Evolutionary conservation across 805 yeast genomes (phyloP).

Genomic region (Scheffersomyces stipitis): DNA sequence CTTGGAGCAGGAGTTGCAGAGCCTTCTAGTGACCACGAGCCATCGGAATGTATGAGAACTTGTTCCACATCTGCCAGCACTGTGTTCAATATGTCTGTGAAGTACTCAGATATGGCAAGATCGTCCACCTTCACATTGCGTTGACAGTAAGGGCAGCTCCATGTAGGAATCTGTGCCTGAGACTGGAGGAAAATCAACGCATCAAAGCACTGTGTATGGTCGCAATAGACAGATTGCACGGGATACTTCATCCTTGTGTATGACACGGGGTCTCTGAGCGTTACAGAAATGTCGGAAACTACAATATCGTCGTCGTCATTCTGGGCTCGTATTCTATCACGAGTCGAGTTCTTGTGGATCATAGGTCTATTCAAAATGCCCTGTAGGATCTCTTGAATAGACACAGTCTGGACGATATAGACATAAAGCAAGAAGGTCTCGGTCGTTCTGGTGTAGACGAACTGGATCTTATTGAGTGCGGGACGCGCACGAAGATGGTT

Average conservation of each 20-base stretch:
- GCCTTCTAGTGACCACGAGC: conserved; percentile 57
- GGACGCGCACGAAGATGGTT: conserved; percentile 31
- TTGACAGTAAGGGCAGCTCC: conserved; percentile 88
- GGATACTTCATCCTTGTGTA: conserved; percentile 71
- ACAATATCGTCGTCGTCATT: conserved; percentile 65
- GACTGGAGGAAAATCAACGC: conserved; percentile 68
- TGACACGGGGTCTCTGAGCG: conserved; percentile 79
- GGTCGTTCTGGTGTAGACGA: conserved; percentile 59
- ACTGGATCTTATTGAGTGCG: conserved; percentile 45
- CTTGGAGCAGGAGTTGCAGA: too few relatives aligned
- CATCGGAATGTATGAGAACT: conserved; percentile 69
- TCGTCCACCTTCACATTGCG: conserved; percentile 50
- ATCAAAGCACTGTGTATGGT: conserved; percentile 88
- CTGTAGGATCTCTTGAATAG: conserved; percentile 21
- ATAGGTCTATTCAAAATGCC: conserved; percentile 41
- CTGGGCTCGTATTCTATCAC: conserved; percentile 23
- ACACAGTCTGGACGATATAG: conserved; percentile 52
- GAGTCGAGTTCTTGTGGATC: conserved; percentile 52
- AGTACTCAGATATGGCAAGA: conserved; percentile 73
- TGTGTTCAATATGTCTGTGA: conserved; percentile 55
- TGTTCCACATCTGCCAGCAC: conserved; percentile 60
- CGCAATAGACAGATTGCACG: conserved; percentile 65
- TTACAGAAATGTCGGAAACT: conserved; percentile 62
- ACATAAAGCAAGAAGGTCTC: conserved; percentile 51
- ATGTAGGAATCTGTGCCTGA: conserved; percentile 77